These are phyloP conservation scores for Calophaca sinica DNA, from an alignment of 306 rosid species.

Conservation along the genomic window DNA sequence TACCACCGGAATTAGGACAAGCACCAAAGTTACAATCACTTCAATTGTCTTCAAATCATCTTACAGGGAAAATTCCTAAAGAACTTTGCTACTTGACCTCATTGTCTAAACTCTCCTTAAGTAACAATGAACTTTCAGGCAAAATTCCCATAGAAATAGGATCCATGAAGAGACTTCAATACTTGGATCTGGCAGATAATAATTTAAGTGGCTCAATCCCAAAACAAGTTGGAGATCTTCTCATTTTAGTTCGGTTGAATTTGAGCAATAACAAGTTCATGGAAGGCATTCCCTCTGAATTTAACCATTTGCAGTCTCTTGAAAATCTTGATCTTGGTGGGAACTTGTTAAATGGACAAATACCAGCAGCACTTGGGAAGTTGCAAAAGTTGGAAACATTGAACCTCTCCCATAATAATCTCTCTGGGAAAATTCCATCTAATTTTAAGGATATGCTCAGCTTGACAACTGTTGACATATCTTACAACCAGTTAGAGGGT, in stretches of 20 bases:
- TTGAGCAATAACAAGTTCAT: constrained; percentile 43
- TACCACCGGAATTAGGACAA: constrained; percentile 46
- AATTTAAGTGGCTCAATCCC: constrained; percentile 42
- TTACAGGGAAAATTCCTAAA: constrained; percentile 52
- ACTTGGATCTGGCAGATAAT: constrained; percentile 38
- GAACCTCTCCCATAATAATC: constrained; percentile 60
- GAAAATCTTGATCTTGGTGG: constrained; percentile 55
- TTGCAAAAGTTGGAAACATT: constrained; percentile 43
- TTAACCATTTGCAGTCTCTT: constrained; percentile 39
- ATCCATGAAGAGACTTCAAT: background rate
- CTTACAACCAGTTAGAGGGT: constrained; percentile 48
- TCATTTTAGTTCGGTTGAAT: background rate
- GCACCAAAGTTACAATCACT: constrained; percentile 31
- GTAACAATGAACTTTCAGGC: constrained; percentile 41
- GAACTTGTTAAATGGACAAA: constrained; percentile 37
- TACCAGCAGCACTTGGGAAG: constrained; percentile 49
- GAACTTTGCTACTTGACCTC: constrained; percentile 47
- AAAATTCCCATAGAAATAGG: constrained; percentile 40
- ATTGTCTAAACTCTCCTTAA: constrained; percentile 5
- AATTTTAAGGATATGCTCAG: constrained; percentile 43
- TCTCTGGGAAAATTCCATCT: constrained; percentile 48
- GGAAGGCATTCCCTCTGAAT: constrained; percentile 33
- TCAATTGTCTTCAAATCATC: constrained; percentile 47
- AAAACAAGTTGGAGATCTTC: constrained; percentile 20
- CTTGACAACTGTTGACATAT: constrained; percentile 55